phyloP scores from a whole-genome alignment of 192 early-diverging fungal species.

The Endogone sp. region DNA sequence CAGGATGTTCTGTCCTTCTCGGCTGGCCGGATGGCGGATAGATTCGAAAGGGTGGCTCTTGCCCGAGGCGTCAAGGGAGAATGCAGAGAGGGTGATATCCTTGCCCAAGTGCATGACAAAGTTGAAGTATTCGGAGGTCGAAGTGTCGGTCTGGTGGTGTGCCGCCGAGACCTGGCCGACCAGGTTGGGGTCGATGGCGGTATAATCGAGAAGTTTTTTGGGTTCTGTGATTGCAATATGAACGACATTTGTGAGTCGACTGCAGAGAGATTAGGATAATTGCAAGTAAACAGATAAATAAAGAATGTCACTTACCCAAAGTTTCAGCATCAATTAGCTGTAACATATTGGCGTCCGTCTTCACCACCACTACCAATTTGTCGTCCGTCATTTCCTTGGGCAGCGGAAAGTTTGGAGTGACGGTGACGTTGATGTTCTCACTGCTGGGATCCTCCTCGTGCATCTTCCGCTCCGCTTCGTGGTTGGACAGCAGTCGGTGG shows the following conservation, averaged over 20 bases:
- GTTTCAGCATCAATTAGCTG: conserved; percentile 26
- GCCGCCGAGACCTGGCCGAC: conserved; percentile 32
- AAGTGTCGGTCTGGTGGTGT: conserved; percentile 34
- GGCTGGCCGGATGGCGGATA: conserved; percentile 23
- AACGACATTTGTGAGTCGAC: not conserved
- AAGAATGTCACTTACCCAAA: conserved; percentile 12
- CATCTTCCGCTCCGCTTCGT: not conserved
- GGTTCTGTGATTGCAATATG: not conserved
- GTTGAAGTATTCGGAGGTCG: conserved; percentile 29
- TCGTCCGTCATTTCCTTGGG: conserved; percentile 14
- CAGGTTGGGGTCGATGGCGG: conserved; percentile 15
- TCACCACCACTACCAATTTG: conserved; percentile 22
- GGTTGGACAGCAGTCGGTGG: not conserved
- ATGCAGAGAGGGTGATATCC: conserved; percentile 22
- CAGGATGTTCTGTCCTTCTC: conserved; percentile 12
- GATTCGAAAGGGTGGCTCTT: conserved; percentile 16
- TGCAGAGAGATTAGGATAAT: conserved; percentile 16
- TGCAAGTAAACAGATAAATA: not conserved
- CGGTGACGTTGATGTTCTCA: conserved; percentile 26
- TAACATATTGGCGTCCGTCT: conserved; percentile 32
- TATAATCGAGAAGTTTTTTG: conserved; percentile 30
- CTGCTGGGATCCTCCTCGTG: not conserved
- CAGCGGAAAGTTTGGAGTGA: conserved; percentile 35
- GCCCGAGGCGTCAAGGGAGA: conserved; percentile 16
- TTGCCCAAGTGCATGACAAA: conserved; percentile 27